Base-by-base conservation (phyloP, 345 rosid genomes). In the Trapa bicornis region DNA sequence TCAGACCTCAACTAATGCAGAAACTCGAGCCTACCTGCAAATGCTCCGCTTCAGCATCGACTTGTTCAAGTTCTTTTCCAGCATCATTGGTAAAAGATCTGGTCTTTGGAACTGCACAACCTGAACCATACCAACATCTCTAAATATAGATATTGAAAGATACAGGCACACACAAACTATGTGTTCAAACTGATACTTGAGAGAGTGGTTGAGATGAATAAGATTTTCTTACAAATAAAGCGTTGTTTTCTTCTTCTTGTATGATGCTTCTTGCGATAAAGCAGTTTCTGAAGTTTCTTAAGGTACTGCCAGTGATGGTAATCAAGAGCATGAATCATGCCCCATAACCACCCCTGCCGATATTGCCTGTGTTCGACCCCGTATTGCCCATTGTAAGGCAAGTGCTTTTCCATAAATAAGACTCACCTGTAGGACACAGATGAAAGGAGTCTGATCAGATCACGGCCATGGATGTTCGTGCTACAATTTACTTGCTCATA, bases 341-440 rank as follows among this genome's bases (percentile, higher is more conserved):
- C 85, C 77, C 81, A 72, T 77, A 83, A 70, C 75, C 95, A 83
- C 6, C 96, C 77, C 33, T 82, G 80, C 73, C 78, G 85, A 61
- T 77, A 65, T 47, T 41, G 43, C 43, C 43, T 4, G 43, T 70
- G 71, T 71, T 77, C 78, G 47, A 80, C 64, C 66, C 68, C 80
- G 43, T 87, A 75, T 32, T 68, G 61, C n/a, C 72, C 77, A 43
- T 43, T 57, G 48, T 75, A 63, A 22, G 17, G 45, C 70, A 82
- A 69, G 7, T 72, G 80, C 78, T 74, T 84, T 61, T 82, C 83
- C 92, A 86, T 50, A 13, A 13, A 50, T 3, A 13, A 50, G 29
- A 13, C 54, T 50, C 12, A 50, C 10, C 10, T 14, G 54, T 11
- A 15, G 54, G 5, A 50, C n/a, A 13, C 22, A 6, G n/a, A 41